Conservation (phyloP, 768 basidiomycete species). For the Boletus bicolor region DNA sequence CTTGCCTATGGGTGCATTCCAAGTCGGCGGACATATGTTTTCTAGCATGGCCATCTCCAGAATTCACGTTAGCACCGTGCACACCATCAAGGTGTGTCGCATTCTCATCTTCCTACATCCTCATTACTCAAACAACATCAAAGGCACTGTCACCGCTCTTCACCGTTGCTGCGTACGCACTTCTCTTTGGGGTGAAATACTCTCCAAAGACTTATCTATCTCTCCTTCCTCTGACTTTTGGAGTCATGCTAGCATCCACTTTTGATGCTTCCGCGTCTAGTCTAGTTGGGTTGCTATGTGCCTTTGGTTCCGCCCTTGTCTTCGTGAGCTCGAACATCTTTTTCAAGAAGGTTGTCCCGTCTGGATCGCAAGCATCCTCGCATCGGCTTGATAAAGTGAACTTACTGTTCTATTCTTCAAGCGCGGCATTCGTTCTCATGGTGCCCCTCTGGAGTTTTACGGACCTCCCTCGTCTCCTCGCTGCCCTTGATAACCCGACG, state of each 20-base stretch:
- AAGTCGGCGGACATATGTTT: conserved; percentile 97
- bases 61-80: conserved; percentile 95
- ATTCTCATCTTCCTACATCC: background rate
- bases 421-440: conserved; percentile 95
- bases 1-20: conserved; percentile 94
- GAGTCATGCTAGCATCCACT: conserved; percentile 97
- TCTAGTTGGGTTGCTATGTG: conserved; percentile 82
- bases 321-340: conserved; percentile 99
- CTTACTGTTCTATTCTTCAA: conserved; percentile 88
- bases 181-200: conserved; percentile 92
- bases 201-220: conserved; percentile 88
- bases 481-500: conserved; percentile 37
- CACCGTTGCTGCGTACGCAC: conserved; percentile 93
- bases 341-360: conserved; percentile 97
- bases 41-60: conserved; percentile 96
- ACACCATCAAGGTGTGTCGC: conserved; percentile 88
- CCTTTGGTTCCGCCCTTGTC: conserved; percentile 93
- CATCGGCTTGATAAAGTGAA: conserved; percentile 97
- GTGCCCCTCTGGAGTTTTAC: conserved; percentile 91
- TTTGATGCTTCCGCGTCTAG: conserved; percentile 91
- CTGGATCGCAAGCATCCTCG: conserved; percentile 43
- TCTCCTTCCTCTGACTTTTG: conserved; percentile 89
- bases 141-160: conserved; percentile 96
- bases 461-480: conserved; percentile 71
- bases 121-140: conserved; percentile 1